These are phyloP conservation scores for Xylaria grammica DNA, from an alignment of 495 filamentous ascomycete species.

Conservation along the genomic window DNA sequence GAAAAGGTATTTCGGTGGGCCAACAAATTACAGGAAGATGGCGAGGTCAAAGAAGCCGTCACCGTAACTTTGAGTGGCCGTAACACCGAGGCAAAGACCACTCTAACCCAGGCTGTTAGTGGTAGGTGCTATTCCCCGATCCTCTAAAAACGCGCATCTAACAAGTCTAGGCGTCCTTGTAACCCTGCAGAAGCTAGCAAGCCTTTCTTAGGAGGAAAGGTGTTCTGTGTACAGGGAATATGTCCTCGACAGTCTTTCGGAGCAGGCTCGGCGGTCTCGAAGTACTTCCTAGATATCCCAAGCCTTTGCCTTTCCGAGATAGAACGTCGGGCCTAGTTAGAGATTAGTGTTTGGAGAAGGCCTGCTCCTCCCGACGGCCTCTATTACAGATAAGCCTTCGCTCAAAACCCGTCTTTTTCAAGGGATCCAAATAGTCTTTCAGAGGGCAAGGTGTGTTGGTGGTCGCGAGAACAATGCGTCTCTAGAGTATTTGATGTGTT, in stretches of 20 bases:
- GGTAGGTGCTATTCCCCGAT: slow-evolving; percentile 55
- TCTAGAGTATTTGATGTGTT: neutral
- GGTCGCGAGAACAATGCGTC: neutral
- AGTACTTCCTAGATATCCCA: neutral
- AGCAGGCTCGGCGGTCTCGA: slow-evolving; percentile 10
- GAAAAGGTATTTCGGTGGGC: slow-evolving; percentile 94
- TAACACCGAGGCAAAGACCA: slow-evolving; percentile 85
- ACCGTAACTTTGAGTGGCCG: slow-evolving; percentile 83
- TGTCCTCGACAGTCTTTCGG: slow-evolving; percentile 12
- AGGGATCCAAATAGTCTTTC: neutral
- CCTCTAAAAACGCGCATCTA: slow-evolving; percentile 14
- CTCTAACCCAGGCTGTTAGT: slow-evolving; percentile 86
- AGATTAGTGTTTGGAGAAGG: no score
- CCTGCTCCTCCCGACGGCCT: no score
- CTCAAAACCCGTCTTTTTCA: neutral
- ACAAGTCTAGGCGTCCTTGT: slow-evolving; percentile 49
- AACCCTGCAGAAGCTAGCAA: slow-evolving; percentile 52
- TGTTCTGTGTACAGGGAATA: slow-evolving; percentile 8
- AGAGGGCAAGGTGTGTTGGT: neutral
- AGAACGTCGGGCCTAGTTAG: neutral
- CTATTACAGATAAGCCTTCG: neutral
- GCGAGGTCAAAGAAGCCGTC: slow-evolving; percentile 67
- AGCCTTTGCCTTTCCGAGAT: neutral
- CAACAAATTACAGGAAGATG: slow-evolving; percentile 65
- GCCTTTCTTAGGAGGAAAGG: slow-evolving; percentile 34